Evolutionary conservation across 2,329 filamentous ascomycete genomes (phyloP).

Genomic region (Chrysoporthe puriensis): DNA sequence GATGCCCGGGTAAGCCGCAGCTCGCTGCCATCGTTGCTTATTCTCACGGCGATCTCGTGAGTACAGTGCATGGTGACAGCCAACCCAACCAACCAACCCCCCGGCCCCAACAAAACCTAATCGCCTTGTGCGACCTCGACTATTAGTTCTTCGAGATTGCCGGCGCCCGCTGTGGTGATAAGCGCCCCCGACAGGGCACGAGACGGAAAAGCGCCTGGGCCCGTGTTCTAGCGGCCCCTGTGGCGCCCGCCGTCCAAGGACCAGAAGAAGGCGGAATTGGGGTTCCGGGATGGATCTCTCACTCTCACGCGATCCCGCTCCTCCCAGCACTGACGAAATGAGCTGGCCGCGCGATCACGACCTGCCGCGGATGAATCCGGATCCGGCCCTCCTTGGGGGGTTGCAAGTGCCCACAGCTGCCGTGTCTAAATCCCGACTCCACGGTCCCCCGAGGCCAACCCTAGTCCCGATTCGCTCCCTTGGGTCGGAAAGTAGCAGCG

Average conservation of each 20-base stretch:
- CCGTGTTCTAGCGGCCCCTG: background rate
- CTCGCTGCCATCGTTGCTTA: background rate
- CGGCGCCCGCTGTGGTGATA: background rate
- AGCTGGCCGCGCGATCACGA: background rate
- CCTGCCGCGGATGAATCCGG: background rate
- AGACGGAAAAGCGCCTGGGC: background rate
- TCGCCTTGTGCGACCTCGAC: background rate
- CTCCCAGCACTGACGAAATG: background rate
- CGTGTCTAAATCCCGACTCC: slow-evolving; percentile 27
- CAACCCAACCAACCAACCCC: too few species aligned
- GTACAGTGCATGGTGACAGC: too few species aligned
- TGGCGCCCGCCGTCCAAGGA: background rate
- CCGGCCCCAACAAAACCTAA: background rate
- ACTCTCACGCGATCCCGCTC: too few species aligned
- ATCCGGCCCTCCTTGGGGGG: background rate
- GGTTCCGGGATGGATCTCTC: background rate
- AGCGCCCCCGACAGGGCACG: background rate
- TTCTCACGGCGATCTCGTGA: background rate
- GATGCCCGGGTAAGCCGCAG: slow-evolving; percentile 1
- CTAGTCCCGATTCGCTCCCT: slow-evolving; percentile 20
- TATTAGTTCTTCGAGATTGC: background rate
- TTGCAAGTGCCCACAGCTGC: slow-evolving; percentile 13
- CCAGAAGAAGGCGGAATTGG: background rate
- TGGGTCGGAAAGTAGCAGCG: background rate
- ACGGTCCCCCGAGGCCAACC: slow-evolving; percentile 22